phyloP scores from a whole-genome alignment of 2,329 filamentous ascomycete species.

The Ophiocordyceps sinensis region DNA sequence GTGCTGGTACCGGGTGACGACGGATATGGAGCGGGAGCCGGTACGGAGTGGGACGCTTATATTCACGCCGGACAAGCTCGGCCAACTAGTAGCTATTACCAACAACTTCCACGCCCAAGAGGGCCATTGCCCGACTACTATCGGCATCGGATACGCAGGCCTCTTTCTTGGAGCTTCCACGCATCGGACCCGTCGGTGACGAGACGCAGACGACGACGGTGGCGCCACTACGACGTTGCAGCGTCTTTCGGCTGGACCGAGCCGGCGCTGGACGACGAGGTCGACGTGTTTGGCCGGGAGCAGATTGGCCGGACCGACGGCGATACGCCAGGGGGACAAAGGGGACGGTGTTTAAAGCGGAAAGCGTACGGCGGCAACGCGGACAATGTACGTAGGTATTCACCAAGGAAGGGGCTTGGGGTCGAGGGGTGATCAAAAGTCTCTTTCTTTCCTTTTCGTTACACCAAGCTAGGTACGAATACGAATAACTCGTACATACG shows the following conservation, averaged over 20 bases:
- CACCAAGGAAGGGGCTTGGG: too few relatives aligned
- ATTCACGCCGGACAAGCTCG: conserved; percentile 12
- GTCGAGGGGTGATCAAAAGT: too few relatives aligned
- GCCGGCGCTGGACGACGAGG: conserved; percentile 17
- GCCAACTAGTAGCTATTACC: conserved; percentile 14
- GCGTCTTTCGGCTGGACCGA: conserved; percentile 26
- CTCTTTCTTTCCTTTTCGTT: too few relatives aligned
- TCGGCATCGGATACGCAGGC: neutral
- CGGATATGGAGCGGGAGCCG: neutral
- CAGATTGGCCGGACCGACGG: conserved; percentile 11
- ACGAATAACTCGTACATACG: too few relatives aligned
- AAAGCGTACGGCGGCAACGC: too few relatives aligned
- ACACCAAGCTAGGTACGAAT: too few relatives aligned
- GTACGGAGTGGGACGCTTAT: conserved; percentile 12
- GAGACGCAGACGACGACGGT: neutral
- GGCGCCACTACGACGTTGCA: conserved; percentile 25
- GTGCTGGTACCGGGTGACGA: too few relatives aligned
- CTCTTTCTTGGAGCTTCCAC: neutral
- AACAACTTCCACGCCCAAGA: conserved; percentile 12
- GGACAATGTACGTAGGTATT: too few relatives aligned
- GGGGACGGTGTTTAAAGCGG: too few relatives aligned
- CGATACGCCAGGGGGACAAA: neutral
- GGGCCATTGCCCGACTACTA: neutral
- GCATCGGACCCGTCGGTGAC: neutral
- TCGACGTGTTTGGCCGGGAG: conserved; percentile 22